Conservation (phyloP, 140 eudicot species). For the Anethum foeniculum region DNA sequence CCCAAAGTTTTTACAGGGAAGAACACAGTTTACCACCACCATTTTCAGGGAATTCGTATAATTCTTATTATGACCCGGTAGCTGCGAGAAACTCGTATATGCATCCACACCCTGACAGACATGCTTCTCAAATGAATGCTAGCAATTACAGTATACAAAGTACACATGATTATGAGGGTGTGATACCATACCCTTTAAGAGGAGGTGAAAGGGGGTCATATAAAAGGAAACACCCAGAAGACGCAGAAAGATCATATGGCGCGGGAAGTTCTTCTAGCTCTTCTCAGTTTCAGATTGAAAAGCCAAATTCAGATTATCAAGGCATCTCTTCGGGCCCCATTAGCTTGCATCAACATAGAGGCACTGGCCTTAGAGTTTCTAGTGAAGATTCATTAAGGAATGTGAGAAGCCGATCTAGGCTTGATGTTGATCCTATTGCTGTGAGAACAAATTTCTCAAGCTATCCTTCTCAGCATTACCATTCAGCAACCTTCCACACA, state of each 20-base stretch:
- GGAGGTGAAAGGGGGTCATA: constrained; percentile 18
- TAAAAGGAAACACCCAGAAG: constrained; percentile 30
- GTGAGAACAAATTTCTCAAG: constrained; percentile 30
- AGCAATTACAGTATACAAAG: constrained; percentile 21
- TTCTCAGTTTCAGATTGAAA: constrained; percentile 32
- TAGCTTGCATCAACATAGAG: constrained; percentile 20
- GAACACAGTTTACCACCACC: constrained; percentile 27
- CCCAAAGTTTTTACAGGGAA: constrained; percentile 31
- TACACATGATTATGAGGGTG: constrained; percentile 17
- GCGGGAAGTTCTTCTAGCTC: constrained; percentile 48
- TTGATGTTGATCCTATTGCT: constrained; percentile 26
- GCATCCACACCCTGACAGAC: constrained; percentile 19
- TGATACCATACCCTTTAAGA: constrained; percentile 15
- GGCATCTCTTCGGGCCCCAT: constrained; percentile 17
- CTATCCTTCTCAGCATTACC: constrained; percentile 37
- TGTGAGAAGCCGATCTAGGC: constrained; percentile 47
- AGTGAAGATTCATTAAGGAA: constrained; percentile 37
- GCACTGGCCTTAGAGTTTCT: constrained; percentile 27
- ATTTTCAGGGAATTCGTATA: constrained; percentile 14
- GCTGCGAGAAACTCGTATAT: constrained; percentile 27
- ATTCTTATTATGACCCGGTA: constrained; percentile 23
- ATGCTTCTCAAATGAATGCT: constrained; percentile 20
- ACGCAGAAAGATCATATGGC: constrained; percentile 28
- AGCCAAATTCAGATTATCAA: constrained; percentile 28
- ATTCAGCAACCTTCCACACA: constrained; percentile 21